Conservation (phyloP, 305 asterid genomes). For the Fraxinus latifolia region DNA sequence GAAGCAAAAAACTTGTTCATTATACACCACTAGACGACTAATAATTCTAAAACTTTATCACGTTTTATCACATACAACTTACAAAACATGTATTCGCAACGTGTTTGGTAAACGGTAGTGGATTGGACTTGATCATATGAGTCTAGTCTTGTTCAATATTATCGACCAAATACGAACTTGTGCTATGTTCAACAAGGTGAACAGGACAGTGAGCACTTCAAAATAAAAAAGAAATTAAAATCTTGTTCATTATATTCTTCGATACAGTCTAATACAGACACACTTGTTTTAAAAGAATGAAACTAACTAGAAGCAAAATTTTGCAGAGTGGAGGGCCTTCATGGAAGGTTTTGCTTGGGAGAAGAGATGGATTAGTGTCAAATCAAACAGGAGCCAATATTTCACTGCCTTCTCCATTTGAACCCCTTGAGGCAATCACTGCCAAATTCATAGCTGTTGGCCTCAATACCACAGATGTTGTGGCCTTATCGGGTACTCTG, state of each 20-base stretch:
- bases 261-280: neutral
- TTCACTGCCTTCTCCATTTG: conserved; percentile 68
- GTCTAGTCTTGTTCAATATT: neutral
- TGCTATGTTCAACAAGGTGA: neutral
- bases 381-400: conserved; percentile 59
- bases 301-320: neutral
- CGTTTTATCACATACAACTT: no score
- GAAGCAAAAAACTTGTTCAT: neutral
- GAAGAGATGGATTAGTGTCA: conserved; percentile 70
- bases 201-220: neutral
- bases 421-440: conserved; percentile 37
- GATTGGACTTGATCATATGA: neutral
- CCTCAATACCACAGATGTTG: conserved; percentile 59
- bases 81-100: neutral
- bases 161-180: neutral
- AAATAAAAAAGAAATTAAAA: neutral
- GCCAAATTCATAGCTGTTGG: conserved; percentile 53
- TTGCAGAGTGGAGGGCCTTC: conserved; percentile 77
- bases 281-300: neutral
- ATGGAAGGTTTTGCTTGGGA: conserved; percentile 68
- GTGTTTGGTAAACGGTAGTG: neutral
- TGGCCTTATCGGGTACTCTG: conserved; percentile 60
- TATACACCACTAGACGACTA: no score
- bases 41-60: no score
- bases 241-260: neutral